These are phyloP conservation scores for Malassezia caprae DNA, from an alignment of 1,284 basidiomycete species.

Conservation along the genomic window DNA sequence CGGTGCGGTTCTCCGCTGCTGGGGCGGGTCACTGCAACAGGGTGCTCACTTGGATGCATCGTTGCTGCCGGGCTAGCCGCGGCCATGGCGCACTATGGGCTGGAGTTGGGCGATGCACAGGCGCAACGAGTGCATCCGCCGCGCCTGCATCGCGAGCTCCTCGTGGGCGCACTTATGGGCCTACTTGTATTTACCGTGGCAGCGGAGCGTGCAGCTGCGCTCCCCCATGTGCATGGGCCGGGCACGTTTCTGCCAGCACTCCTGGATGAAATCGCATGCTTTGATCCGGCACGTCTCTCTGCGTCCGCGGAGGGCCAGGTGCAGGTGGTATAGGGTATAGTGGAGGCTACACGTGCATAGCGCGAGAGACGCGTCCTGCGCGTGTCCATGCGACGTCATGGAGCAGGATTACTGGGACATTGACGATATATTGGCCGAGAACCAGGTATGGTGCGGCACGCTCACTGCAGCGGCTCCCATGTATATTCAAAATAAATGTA, in stretches of 20 bases:
- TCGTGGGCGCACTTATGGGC: slow-evolving; percentile 48
- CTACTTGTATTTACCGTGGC: slow-evolving; percentile 73
- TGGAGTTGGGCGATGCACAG: background rate
- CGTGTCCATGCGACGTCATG: slow-evolving; percentile 19
- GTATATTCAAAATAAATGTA: slow-evolving; percentile 37
- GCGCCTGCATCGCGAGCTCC: slow-evolving; percentile 18
- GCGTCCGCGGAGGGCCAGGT: background rate
- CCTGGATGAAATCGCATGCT: slow-evolving; percentile 62
- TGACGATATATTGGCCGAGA: slow-evolving; percentile 37
- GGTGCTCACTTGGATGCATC: slow-evolving; percentile 73
- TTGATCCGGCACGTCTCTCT: background rate
- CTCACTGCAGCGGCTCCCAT: slow-evolving; percentile 28
- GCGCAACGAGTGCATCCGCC: slow-evolving; percentile 7
- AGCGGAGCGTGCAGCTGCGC: slow-evolving; percentile 65
- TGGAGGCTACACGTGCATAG: background rate
- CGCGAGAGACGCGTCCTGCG: background rate
- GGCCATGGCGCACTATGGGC: slow-evolving; percentile 50
- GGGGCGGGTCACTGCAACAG: slow-evolving; percentile 74
- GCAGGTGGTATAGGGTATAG: background rate
- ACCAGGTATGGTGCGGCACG: slow-evolving; percentile 4
- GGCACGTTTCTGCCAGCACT: slow-evolving; percentile 78
- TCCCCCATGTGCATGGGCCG: slow-evolving; percentile 64
- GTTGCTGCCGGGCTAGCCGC: slow-evolving; percentile 65
- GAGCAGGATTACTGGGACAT: slow-evolving; percentile 42
- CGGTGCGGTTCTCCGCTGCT: slow-evolving; percentile 69